Evolutionary conservation across 129 eudicot species (phyloP), one percentile per base, ranked within the genome.

Genomic region (Centella asiatica): DNA sequence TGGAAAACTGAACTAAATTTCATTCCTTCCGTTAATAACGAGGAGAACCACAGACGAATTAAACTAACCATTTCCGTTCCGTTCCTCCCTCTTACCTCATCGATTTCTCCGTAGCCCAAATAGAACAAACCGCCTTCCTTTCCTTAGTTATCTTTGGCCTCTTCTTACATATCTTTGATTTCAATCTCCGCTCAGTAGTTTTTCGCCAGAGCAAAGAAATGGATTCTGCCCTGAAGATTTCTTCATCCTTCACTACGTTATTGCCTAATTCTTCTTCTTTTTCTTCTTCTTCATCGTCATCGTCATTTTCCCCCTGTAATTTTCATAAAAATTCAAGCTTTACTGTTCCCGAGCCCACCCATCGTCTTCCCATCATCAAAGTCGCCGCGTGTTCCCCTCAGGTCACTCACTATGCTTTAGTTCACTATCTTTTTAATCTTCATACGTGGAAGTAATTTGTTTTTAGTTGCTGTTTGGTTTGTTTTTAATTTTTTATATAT

Each of bases 161-260:
- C n/a, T n/a, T n/a, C n/a, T 4, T 34, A 34, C 39, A 3, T 9
- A 34, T 3, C 14, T 6, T 20, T 50, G 17, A 50, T 9, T 8
- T 51, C 7, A 2, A 2, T 28, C 57, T 50, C 15, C 9, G 10
- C 31, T 50, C 12, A 2, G 13, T 50, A 20, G 28, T 20, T 24
- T 22, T 50, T 14, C 56, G 12, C 29, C 56, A 44, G 47, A 34
- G 9, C 9, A 4, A 27, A 46, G 1, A 28, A 62, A 77, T 77
- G 82, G 77, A 62, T 46, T 77, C 63, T 56, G 61, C 64, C 55
- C 51, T 64, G 33, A 71, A 54, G 44, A 67, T 66, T 55, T 66
- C 77, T 46, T 60, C 72, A 4, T 46, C 50, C n/a, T n/a, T n/a
- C n/a, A n/a, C n/a, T n/a, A n/a, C n/a, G n/a, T n/a, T n/a, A n/a